Evolutionary conservation across 2,329 filamentous ascomycete species (phyloP).

Genomic region (Microsporum audouinii): DNA sequence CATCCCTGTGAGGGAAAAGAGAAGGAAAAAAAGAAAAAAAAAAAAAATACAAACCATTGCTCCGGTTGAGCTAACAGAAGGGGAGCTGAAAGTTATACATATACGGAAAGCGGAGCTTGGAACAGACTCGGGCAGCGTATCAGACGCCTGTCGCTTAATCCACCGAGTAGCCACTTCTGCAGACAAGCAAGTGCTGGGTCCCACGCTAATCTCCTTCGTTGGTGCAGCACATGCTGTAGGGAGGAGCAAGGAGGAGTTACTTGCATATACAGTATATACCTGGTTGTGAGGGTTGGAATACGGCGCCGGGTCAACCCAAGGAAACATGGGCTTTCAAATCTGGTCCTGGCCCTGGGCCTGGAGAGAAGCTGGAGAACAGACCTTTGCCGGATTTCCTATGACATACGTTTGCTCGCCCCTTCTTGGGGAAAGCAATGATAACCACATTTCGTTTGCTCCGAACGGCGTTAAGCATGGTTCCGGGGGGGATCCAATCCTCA

Average conservation of each 20-base stretch:
- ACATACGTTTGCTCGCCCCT: neutral
- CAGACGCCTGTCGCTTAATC: conserved; percentile 2
- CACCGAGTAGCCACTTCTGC: conserved; percentile 1
- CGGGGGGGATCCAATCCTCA: neutral
- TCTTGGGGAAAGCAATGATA: neutral
- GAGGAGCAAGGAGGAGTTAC: neutral
- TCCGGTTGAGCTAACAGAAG: neutral
- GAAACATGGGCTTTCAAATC: neutral
- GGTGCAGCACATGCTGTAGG: neutral
- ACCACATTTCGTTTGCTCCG: conserved; percentile 1
- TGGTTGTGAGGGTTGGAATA: neutral
- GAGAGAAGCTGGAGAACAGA: neutral
- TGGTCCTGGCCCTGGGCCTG: neutral
- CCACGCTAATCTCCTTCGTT: neutral
- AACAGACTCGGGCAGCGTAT: neutral
- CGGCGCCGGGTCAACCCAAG: neutral
- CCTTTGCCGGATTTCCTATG: neutral
- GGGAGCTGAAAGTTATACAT: neutral
- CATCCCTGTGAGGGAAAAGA: neutral
- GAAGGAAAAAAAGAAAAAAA: neutral
- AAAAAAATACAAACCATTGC: neutral
- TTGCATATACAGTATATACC: neutral
- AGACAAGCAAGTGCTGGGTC: neutral
- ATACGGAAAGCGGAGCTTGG: neutral
- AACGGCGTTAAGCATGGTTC: neutral